These are phyloP conservation scores for Hordeum marinum DNA, from an alignment of 176 grass and related monocot genomes.

Conservation along the genomic window DNA sequence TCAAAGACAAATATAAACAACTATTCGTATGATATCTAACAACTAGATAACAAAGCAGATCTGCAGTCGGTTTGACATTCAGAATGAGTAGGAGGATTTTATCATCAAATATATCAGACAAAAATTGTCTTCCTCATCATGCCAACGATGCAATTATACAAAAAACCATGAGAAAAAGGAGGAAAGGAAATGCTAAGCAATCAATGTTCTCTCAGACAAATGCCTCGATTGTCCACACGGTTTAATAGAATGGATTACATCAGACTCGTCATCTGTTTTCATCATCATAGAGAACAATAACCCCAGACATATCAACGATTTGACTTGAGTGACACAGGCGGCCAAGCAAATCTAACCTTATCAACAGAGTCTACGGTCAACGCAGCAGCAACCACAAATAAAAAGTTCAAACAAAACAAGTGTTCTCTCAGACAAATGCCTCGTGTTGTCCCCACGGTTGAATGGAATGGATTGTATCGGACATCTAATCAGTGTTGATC, in stretches of 20 bases:
- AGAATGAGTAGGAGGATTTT: no score
- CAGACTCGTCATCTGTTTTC: slow-evolving; percentile 16
- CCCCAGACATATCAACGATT: not conserved
- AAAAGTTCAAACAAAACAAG: no score
- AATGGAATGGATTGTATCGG: slow-evolving; percentile 53
- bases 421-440: slow-evolving; percentile 51
- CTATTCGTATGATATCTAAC: no score
- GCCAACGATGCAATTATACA: not conserved
- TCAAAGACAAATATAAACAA: not conserved
- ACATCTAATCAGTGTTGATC: slow-evolving; percentile 50
- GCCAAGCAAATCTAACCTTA: not conserved
- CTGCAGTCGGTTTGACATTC: not conserved
- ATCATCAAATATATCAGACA: slow-evolving; percentile 11
- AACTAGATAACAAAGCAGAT: not conserved
- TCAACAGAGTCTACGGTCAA: not conserved
- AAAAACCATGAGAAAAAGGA: no score
- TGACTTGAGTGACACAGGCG: not conserved
- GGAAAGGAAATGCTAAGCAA: no score
- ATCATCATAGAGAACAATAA: slow-evolving; percentile 19
- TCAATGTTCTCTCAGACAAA: slow-evolving; percentile 11
- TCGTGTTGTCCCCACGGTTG: slow-evolving; percentile 49
- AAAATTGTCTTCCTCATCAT: not conserved
- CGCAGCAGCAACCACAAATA: not conserved
- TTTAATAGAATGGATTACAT: slow-evolving; percentile 11
- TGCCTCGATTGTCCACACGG: slow-evolving; percentile 14